Evolutionary conservation across 78 protist genomes (phyloP), one percentile per base, ranked within the genome.

Genomic region (Dictyostelium citrinum): DNA sequence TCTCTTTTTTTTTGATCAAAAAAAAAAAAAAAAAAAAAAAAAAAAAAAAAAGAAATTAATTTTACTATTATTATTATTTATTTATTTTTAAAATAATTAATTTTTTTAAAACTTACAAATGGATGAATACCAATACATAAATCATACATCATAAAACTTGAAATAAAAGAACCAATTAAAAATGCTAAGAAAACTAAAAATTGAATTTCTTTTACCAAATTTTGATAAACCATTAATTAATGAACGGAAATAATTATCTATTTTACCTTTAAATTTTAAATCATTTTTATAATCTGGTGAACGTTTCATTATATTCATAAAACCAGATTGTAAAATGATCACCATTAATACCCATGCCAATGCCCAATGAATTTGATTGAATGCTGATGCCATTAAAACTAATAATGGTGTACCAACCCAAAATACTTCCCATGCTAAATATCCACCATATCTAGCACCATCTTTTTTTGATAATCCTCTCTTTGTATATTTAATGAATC

Each of bases 61-160:
- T 8, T 29, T 27, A 16, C 8, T 16, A 16, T 27, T 0, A 43
- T 43, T 39, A 39, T 43, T 43, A 43, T 43, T 43, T 43, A 43
- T 43, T 43, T 43, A 43, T 43, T 43, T n/a, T n/a, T n/a, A n/a
- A n/a, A n/a, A n/a, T n/a, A n/a, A n/a, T n/a, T n/a, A n/a, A n/a
- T n/a, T n/a, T n/a, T n/a, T n/a, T n/a, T n/a, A n/a, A 49, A 22
- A 82, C 90, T 68, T 82, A 82, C 90, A 60, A 85, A 85, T 55
- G 92, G 92, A 43, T 77, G 82, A 37, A 77, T 39, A 41, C 77
- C 83, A 85, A 85, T 76, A 85, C 92, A 85, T 3, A 85, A 5
- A 45, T 74, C 78, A 43, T 60, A 77, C 17, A 60, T 27, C 24
- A 85, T 76, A 22, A 85, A 68, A 46, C 60, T 35, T 16, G 33